Conservation (phyloP, 768 basidiomycete species). For the Phaeolepiota aurea region DNA sequence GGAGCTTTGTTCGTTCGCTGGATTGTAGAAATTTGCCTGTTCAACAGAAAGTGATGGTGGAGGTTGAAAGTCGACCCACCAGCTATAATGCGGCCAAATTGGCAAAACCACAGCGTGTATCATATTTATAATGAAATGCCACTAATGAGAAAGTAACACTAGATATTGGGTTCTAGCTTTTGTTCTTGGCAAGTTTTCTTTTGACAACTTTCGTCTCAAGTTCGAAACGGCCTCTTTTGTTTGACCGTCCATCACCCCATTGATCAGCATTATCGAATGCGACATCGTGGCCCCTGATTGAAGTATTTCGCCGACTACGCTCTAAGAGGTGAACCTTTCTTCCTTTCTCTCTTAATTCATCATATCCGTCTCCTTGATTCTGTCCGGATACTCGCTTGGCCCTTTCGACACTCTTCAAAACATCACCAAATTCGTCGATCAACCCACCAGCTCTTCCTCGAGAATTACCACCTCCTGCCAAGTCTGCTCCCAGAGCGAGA, state of each 20-base stretch:
- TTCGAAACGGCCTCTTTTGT: conserved; percentile 44
- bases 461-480: conserved; percentile 38
- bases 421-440: conserved; percentile 80
- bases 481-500: conserved; percentile 73
- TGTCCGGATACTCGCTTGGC: conserved; percentile 27
- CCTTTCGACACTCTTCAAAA: conserved; percentile 55
- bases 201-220: conserved; percentile 34
- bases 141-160: background rate
- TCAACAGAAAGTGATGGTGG: too few species aligned
- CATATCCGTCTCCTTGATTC: conserved; percentile 61
- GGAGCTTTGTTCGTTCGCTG: background rate
- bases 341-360: conserved; percentile 62
- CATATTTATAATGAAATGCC: background rate
- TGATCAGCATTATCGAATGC: conserved; percentile 18
- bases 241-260: conserved; percentile 15
- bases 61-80: too few species aligned
- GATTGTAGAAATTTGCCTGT: too few species aligned
- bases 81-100: too few species aligned
- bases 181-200: conserved; percentile 17
- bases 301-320: conserved; percentile 36
- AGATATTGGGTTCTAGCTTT: background rate
- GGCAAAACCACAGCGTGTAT: background rate
- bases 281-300: conserved; percentile 17
- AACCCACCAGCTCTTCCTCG: conserved; percentile 59
- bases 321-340: conserved; percentile 55